Base-by-base conservation (phyloP, 192 early-diverging fungal species). In the Coemansia biformis region DNA sequence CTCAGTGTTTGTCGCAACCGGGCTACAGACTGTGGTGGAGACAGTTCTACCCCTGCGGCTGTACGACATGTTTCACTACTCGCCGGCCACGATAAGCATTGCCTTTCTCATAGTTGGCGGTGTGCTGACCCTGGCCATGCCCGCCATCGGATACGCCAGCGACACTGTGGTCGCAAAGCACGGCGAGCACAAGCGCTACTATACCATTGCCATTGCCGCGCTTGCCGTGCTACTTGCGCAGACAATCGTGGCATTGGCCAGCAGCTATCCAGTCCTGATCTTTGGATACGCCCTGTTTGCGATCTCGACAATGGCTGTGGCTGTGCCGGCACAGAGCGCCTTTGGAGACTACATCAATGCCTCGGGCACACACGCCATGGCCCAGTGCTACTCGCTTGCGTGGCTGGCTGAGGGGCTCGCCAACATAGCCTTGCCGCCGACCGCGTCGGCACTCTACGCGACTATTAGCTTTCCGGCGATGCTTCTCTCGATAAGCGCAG, bases 301-400 rank as follows among this genome's bases (percentile, higher is more conserved):
- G 0, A 40, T 62, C 8, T 57, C 54, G n/a, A 47, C 62, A 1
- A 73, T 73, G 69, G 37, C 65, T 23, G 63, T 56, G 6, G 46
- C 62, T 37, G 62, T 73, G 37, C 69, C 69, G 4, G 62, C 69
- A n/a, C 69, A 73, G 38, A 73, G 69, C 36, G 63, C 69, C 5
- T 73, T 73, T 57, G 69, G 69, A 9, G 69, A 73, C 19, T 73
- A 61, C 40, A 66, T 73, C 28, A 73, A 73, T 43, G 24, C 62
- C 0, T 47, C 69, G 3, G 54, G 56, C 10, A 54, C 62, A 18
- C 43, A 49, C 2, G 69, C 62, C 24, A 73, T 73, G 69, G 69
- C 69, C 0, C 69, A 73, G 54, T 61, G 62, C 57, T 73, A 65
- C 38, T 73, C 69, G 13, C 31, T 73, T 26, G 62, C 62, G 14